These are phyloP conservation scores for Globisporangium lucens DNA, from an alignment of 352 stramenopile genomes.

Conservation along the genomic window DNA sequence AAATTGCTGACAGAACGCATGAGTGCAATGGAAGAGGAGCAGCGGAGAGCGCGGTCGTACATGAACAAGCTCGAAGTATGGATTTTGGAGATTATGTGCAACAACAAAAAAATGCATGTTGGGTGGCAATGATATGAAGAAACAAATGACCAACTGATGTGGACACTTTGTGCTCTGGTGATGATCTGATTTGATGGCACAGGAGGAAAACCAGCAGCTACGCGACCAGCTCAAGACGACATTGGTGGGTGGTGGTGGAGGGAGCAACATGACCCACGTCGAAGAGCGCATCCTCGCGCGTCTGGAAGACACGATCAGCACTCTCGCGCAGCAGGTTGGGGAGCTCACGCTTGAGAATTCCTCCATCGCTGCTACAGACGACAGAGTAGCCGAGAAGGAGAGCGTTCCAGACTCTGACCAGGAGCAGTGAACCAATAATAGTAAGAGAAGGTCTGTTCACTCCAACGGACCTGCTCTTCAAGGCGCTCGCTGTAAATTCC, in stretches of 20 bases:
- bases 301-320: conserved; percentile 44
- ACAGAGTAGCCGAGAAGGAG: not conserved
- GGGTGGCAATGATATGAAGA: not conserved
- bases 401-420: not conserved
- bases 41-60: conserved; percentile 30
- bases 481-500: too few species aligned
- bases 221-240: conserved; percentile 25
- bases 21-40: conserved; percentile 44
- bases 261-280: conserved; percentile 22
- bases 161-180: conserved; percentile 6
- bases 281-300: conserved; percentile 46
- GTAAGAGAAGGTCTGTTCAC: not conserved
- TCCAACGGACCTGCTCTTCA: not conserved
- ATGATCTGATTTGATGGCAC: not conserved
- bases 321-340: conserved; percentile 41
- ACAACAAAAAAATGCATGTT: not conserved
- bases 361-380: not conserved
- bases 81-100: not conserved
- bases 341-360: conserved; percentile 33
- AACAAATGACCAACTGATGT: not conserved
- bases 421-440: not conserved
- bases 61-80: conserved; percentile 45
- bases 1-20: conserved; percentile 53
- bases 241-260: not conserved
- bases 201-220: conserved; percentile 41